Conservation (phyloP, 2,329 filamentous ascomycete species). For the Cercospora sojina region DNA sequence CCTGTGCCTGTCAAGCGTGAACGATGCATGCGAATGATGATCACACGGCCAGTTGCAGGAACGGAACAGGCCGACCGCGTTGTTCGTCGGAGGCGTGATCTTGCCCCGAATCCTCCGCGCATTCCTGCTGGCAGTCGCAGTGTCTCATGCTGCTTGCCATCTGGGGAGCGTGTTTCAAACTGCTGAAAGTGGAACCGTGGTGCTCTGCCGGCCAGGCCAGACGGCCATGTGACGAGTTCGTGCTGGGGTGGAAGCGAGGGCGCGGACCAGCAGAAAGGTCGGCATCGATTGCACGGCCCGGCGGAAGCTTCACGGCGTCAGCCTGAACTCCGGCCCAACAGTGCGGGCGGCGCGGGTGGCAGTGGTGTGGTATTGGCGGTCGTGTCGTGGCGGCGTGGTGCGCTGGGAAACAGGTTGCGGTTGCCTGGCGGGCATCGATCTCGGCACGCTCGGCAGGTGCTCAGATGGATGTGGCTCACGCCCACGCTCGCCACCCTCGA, state of each 20-base stretch:
- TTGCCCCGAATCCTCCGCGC: not conserved
- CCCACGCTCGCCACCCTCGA: not conserved
- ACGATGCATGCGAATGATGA: not conserved
- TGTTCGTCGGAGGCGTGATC: not conserved
- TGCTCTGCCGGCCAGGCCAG: not conserved
- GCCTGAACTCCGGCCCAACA: not conserved
- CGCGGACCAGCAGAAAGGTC: not conserved
- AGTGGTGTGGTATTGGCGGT: not conserved
- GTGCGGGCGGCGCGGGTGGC: not conserved
- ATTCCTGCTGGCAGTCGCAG: not conserved
- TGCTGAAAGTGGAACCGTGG: not conserved
- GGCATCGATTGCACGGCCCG: not conserved
- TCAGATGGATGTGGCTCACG: not conserved
- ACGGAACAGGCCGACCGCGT: not conserved
- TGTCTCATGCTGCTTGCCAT: not conserved
- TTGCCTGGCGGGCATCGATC: not conserved
- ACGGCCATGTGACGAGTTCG: not conserved
- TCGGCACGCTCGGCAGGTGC: not conserved
- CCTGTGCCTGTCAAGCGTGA: not conserved
- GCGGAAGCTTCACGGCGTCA: not conserved
- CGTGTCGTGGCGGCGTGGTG: not conserved
- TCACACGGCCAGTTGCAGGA: not conserved
- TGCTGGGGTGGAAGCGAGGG: not conserved
- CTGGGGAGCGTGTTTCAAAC: not conserved
- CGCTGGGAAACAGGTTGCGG: not conserved